These are phyloP conservation scores for Pochonia chlamydosporia DNA, from an alignment of 2,329 filamentous ascomycete genomes.

Conservation along the genomic window DNA sequence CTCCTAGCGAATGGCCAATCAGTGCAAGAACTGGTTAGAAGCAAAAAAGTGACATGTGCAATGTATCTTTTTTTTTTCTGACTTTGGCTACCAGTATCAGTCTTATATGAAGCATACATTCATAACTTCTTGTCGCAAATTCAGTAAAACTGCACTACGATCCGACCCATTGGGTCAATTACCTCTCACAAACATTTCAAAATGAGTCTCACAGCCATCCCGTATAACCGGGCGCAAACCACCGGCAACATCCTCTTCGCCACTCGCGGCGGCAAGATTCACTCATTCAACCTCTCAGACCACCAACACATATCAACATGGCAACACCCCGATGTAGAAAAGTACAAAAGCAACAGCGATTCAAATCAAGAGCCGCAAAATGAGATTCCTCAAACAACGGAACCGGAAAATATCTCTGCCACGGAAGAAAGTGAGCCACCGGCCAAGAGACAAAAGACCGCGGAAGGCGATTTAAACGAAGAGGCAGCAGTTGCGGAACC, in stretches of 20 bases:
- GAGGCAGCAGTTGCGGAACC: background rate
- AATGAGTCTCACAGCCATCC: slow-evolving; percentile 27
- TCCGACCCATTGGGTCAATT: background rate
- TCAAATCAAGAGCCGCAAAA: slow-evolving; percentile 12
- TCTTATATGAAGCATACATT: too few relatives aligned
- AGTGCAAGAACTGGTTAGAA: background rate
- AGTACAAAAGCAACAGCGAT: slow-evolving; percentile 21
- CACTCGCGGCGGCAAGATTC: slow-evolving; percentile 66
- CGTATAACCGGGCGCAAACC: slow-evolving; percentile 60
- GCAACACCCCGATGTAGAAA: slow-evolving; percentile 42
- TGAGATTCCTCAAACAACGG: slow-evolving; percentile 7
- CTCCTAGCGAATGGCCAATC: too few relatives aligned
- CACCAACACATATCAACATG: slow-evolving; percentile 57
- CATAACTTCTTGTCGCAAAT: too few relatives aligned
- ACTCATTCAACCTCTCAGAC: slow-evolving; percentile 57
- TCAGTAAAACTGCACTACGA: background rate
- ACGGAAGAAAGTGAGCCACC: slow-evolving; percentile 24
- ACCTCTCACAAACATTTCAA: background rate
- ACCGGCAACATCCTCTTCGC: slow-evolving; percentile 60
- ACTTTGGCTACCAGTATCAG: too few relatives aligned
- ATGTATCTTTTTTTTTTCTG: slow-evolving; percentile 27
- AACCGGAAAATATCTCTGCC: slow-evolving; percentile 10
- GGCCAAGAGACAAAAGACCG: slow-evolving; percentile 29
- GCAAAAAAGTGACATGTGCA: background rate
- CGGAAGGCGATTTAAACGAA: slow-evolving; percentile 14